Percentiles rank a stretch among this genome's conserved stretches.
phyloP scores from a whole-genome alignment of 2,329 filamentous ascomycete species.

The Ceratocystis huliohia region DNA sequence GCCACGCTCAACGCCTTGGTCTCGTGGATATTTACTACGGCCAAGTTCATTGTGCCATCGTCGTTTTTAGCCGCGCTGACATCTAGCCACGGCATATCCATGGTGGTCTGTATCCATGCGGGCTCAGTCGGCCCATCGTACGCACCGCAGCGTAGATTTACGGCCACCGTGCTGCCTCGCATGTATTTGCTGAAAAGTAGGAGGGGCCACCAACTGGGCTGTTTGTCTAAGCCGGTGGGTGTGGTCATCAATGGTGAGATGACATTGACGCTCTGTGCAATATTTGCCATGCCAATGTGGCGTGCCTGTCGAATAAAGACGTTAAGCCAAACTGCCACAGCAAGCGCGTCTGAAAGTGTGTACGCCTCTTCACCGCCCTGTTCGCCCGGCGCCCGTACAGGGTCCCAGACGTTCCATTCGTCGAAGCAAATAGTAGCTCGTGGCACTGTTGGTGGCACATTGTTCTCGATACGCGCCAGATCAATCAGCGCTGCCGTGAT shows the following conservation, averaged over 20 bases:
- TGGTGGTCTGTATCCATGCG: constrained; percentile 49
- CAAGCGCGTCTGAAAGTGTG: constrained; percentile 61
- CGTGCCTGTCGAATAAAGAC: constrained; percentile 61
- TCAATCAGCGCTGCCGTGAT: constrained; percentile 58
- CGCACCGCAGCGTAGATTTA: constrained; percentile 49
- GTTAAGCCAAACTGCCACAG: constrained; percentile 64
- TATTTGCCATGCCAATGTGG: constrained; percentile 64
- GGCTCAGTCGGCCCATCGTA: constrained; percentile 58
- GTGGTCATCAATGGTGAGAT: constrained; percentile 66
- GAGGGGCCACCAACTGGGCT: constrained; percentile 65
- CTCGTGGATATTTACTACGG: constrained; percentile 60
- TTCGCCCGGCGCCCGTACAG: constrained; percentile 55
- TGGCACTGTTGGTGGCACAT: constrained; percentile 44
- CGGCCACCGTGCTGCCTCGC: constrained; percentile 56
- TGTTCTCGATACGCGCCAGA: constrained; percentile 58
- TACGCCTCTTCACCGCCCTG: constrained; percentile 59
- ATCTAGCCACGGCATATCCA: constrained; percentile 59
- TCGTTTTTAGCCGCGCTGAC: constrained; percentile 47
- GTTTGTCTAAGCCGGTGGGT: constrained; percentile 49
- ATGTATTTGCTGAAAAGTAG: constrained; percentile 52
- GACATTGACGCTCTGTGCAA: constrained; percentile 67
- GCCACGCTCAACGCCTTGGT: constrained; percentile 45
- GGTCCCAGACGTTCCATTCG: constrained; percentile 78
- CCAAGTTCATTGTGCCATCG: constrained; percentile 50
- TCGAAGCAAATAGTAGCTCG: constrained; percentile 66